Base-by-base conservation (phyloP, 2,329 filamentous ascomycete genomes). In the Sphaceloma murrayae region DNA sequence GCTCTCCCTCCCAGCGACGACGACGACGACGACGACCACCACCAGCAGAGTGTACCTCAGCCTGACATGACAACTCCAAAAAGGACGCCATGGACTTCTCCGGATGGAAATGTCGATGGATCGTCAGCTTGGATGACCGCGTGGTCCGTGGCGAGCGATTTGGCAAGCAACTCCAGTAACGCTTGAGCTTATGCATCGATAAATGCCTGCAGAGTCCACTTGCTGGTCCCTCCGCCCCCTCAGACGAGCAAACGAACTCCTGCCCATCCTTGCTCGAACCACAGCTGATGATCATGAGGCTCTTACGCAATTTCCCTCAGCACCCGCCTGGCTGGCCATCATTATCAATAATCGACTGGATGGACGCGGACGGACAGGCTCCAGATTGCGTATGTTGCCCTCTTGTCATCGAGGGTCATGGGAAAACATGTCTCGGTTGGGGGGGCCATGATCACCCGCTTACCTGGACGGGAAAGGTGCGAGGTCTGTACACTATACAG, bases 341-440 rank as follows among this genome's bases (percentile, higher is more conserved):
- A 26, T n/a, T n/a, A n/a, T n/a, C n/a, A n/a, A n/a, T n/a, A n/a
- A 39, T 39, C 21, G 34, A 39, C 13, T 29, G 36, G 36, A 40
- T 40, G 36, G 24, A 24, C 36, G 26, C 14, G 26, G 13, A 40
- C 26, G 36, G 13, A n/a, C n/a, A n/a, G n/a, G n/a, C n/a, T n/a
- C n/a, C n/a, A n/a, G n/a, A n/a, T n/a, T n/a, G n/a, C n/a, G n/a
- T n/a, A n/a, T n/a, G n/a, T n/a, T n/a, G n/a, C n/a, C n/a, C n/a
- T n/a, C n/a, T n/a, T n/a, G n/a, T n/a, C n/a, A n/a, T 10, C 14
- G 30, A 40, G 36, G 36, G 36, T 40, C 36, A 40, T 40, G 22
- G n/a, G 36, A 16, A n/a, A 29, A 26, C 22, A 40, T 40, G 36
- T 40, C 36, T 40, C 24, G 36, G 36, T 40, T 40, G 36, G 22